Base-by-base conservation (phyloP, 2,329 filamentous ascomycete genomes). In the Pseudogymnoascus sp. region DNA sequence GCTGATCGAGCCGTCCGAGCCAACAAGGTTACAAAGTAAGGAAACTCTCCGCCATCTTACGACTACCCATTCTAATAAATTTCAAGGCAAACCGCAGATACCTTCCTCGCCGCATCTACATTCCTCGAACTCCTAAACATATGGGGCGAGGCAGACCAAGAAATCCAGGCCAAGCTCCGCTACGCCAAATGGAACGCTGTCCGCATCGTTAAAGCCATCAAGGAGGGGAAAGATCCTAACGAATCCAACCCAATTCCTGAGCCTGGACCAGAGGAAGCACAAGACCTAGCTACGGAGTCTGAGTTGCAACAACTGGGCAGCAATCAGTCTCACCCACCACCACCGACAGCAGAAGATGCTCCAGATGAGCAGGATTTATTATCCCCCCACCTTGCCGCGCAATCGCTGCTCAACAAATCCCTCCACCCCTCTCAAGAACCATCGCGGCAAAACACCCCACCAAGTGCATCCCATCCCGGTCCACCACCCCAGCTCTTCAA, bases 181-280 rank as follows among this genome's bases (percentile, higher is more conserved):
- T 99, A 91, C 73, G 92, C 93, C 44, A 99, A 97, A 75, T 99
- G 91, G 82, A 95, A 97, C 74, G 92, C 93, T 1, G 79, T 93
- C 37, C 85, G 94, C 64, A 99, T 99, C 71, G 81, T 90, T 14
- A 96, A 91, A 76, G 94, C 94, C 10, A 83, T 97, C 70, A 94
- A 92, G 71, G 90, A 92, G 42, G 92, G 92, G 62, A 88, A 90
- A 67, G 92, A 99, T 72, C 94, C 94, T 2, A 99, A 99, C 75
- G 85, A 88, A 63, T 89, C 90, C 6, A 97, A 97, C 71, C 93
- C 93, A 0, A 84, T 84, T 63, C 80, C 78, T 4, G 80, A 86
- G 62, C 74, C 77, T 7, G 76, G 78, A 33, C 70, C 76, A 18
- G 79, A 81, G 47, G 77, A 78, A 18, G 71, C 75, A 21, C 72